phyloP scores from a whole-genome alignment of 176 grass and related monocot species.

The Musa schizocarpa region DNA sequence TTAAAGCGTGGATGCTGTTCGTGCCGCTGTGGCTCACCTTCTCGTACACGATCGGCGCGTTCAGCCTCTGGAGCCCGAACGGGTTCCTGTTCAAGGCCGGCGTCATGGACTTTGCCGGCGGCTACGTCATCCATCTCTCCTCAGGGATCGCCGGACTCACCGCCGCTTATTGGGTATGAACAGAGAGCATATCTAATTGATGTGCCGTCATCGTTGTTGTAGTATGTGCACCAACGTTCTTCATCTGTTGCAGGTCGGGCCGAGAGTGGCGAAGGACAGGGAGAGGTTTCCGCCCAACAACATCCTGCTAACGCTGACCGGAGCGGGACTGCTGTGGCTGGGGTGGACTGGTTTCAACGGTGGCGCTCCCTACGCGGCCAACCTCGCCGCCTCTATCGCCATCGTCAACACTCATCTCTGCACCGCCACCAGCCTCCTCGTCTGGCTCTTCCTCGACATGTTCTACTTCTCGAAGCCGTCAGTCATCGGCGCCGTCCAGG shows the following conservation, averaged over 20 bases:
- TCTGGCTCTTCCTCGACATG: constrained; percentile 62
- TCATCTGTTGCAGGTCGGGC: constrained; percentile 30
- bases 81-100: constrained; percentile 78
- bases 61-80: constrained; percentile 71
- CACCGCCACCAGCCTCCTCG: constrained; percentile 62
- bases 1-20: constrained; percentile 74
- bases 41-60: constrained; percentile 71
- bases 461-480: constrained; percentile 42
- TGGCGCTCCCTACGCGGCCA: constrained; percentile 54
- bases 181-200: neutral
- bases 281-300: constrained; percentile 77
- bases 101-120: constrained; percentile 72
- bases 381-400: constrained; percentile 48
- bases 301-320: constrained; percentile 50
- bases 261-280: constrained; percentile 56
- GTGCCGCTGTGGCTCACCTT: constrained; percentile 79
- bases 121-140: constrained; percentile 75
- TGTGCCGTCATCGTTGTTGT: no score
- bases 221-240: no score
- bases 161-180: constrained; percentile 55
- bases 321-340: constrained; percentile 73
- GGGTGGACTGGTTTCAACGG: constrained; percentile 88
- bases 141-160: constrained; percentile 59
- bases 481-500: constrained; percentile 36
- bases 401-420: constrained; percentile 77